Percentiles rank a stretch among this genome's conserved stretches.
phyloP scores from a whole-genome alignment of 345 rosid genomes.

The Sonneratia alba region DNA sequence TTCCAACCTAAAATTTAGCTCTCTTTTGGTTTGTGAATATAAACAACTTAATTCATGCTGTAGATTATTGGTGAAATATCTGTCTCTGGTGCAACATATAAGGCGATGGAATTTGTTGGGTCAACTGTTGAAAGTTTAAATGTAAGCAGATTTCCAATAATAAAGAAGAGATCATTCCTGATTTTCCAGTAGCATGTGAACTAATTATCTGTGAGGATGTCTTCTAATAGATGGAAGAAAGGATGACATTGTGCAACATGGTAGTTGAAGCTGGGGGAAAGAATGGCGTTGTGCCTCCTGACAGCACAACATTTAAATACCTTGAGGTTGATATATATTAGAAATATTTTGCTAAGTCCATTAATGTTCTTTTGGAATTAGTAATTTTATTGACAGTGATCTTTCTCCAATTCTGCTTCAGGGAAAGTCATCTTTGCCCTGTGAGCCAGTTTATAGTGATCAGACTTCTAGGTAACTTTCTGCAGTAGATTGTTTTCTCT shows the following conservation, averaged over 20 bases:
- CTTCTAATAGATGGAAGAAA: slow-evolving; percentile 81
- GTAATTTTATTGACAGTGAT: background rate
- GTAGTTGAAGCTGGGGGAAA: slow-evolving; percentile 98
- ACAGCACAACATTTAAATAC: slow-evolving; percentile 76
- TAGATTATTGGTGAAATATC: slow-evolving; percentile 98
- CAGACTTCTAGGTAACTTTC: slow-evolving; percentile 57
- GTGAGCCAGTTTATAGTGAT: slow-evolving; percentile 91
- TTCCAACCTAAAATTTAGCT: background rate
- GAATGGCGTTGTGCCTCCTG: slow-evolving; percentile 94
- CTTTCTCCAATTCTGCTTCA: slow-evolving; percentile 24
- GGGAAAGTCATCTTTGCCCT: slow-evolving; percentile 76
- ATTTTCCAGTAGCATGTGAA: background rate
- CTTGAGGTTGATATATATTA: slow-evolving; percentile 48
- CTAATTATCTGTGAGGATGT: background rate
- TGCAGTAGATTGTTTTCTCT: background rate
- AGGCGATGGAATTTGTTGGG: slow-evolving; percentile 95
- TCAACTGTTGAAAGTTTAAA: slow-evolving; percentile 77
- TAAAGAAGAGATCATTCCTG: no score
- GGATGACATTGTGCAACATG: slow-evolving; percentile 98
- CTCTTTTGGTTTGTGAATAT: background rate
- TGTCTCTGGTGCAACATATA: slow-evolving; percentile 94
- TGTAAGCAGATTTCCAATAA: slow-evolving; percentile 32
- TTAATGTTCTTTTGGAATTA: background rate
- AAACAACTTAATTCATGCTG: background rate
- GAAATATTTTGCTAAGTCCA: background rate